Evolutionary conservation across 2,329 filamentous ascomycete genomes (phyloP).

Genomic region (Dryadomyces sulphureus): DNA sequence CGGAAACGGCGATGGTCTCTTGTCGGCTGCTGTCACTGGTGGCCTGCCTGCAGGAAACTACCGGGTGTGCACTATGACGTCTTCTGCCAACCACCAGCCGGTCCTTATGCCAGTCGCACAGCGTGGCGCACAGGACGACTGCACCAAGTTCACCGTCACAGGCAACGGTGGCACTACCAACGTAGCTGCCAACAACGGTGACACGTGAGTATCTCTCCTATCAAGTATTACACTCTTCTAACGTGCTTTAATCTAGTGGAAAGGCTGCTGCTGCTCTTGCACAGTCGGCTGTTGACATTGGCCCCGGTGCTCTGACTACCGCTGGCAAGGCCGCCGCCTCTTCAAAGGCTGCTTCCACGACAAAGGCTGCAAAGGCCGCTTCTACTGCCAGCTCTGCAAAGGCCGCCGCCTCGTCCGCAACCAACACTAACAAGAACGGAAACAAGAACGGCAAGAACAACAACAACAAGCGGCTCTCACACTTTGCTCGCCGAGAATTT

Average conservation of each 20-base stretch:
- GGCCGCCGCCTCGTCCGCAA: conserved; percentile 6
- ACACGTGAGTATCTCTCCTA: conserved; percentile 6
- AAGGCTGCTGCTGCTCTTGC: conserved; percentile 12
- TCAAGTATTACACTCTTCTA: background rate
- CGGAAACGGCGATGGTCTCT: conserved; percentile 22
- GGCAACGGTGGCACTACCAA: conserved; percentile 14
- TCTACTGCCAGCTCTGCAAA: conserved; percentile 9
- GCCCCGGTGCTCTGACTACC: conserved; percentile 12
- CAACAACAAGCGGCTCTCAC: conserved; percentile 9
- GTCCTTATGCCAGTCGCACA: conserved; percentile 29
- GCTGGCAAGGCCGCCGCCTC: conserved; percentile 8
- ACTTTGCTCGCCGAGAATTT: conserved; percentile 11
- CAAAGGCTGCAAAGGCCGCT: conserved; percentile 9
- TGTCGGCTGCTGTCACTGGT: conserved; percentile 20
- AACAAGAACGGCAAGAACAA: conserved; percentile 6
- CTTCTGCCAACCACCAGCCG: conserved; percentile 27
- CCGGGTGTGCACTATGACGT: conserved; percentile 26
- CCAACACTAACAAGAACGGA: conserved; percentile 3
- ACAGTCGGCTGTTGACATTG: conserved; percentile 13
- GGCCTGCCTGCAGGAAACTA: conserved; percentile 27
- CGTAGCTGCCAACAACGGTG: conserved; percentile 15
- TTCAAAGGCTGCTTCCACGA: conserved; percentile 4
- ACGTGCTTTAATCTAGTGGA: conserved; percentile 4
- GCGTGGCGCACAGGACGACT: conserved; percentile 30
- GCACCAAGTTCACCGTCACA: conserved; percentile 25